Conservation (phyloP, 73 alveolate genomes). For the Effrenium voratum region DNA sequence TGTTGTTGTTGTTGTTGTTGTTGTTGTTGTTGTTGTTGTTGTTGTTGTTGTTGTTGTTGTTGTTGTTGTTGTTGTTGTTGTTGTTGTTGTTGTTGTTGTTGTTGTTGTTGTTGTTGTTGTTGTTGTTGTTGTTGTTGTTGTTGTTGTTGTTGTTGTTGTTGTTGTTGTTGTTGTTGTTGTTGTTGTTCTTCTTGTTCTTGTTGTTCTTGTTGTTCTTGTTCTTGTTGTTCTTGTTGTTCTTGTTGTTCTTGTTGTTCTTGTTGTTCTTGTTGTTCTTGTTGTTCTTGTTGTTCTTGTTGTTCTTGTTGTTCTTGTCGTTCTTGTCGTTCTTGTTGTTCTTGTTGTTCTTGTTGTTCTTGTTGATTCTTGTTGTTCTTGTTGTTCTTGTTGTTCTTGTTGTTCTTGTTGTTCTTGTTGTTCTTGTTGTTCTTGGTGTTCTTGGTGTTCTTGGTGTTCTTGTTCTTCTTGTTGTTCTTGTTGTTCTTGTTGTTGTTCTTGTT, state of each 20-base stretch:
- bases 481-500: background rate
- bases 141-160: background rate
- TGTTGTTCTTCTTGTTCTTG: background rate
- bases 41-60: too few relatives aligned
- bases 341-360: background rate
- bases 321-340: background rate
- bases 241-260: background rate
- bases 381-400: background rate
- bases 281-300: background rate
- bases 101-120: background rate
- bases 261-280: background rate
- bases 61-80: too few relatives aligned
- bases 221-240: background rate
- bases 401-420: background rate
- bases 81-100: background rate
- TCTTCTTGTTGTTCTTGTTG: background rate
- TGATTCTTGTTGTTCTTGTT: background rate
- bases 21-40: background rate
- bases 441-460: background rate
- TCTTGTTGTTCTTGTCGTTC: background rate
- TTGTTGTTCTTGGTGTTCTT: background rate
- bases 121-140: background rate
- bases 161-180: constrained; percentile 5
- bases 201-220: background rate
- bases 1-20: background rate